Evolutionary conservation across 1,284 basidiomycete genomes (phyloP), one percentile per base, ranked within the genome.

Genomic region (Marasmius tenuissimus): DNA sequence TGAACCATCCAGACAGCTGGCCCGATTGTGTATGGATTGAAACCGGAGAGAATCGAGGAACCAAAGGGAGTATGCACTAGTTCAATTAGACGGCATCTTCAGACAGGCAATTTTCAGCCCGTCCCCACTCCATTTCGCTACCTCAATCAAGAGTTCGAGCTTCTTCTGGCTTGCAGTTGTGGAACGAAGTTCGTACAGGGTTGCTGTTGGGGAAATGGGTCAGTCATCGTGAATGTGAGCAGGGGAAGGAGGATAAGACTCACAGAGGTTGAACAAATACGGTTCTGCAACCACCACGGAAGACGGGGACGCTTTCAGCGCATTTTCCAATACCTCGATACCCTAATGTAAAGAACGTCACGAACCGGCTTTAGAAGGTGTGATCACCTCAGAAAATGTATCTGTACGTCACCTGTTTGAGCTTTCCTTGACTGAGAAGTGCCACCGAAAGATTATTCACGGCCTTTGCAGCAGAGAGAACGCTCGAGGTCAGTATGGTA

Each of bases 51-150:
- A 27, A 27, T 27, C 27, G 2, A 27, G 4, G 4, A 27, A 27
- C 4, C 27, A 27, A 27, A 47, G 45, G 6, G 45, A 18, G 8
- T 47, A 8, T 47, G 16, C 14, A 16, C 45, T n/a, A 18, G 9
- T 27, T 59, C 51, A 65, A 37, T 65, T 65, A 14, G 85, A 78
- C 34, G 91, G 87, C 82, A 93, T 85, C 75, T 93, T 93, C 67
- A 93, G 74, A 72, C 89, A 91, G n/a, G 85, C 82, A n/a, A 86
- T 85, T 66, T 82, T 85, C 65, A 93, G 72, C 1, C 91, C 91
- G 71, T 93, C 91, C 2, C 91, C 92, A 61, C 88, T 88, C 90
- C 89, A 93, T 70, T 88, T 88, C 10, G 91, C 87, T 0, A 91
- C 89, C 63, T 92, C 86, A 27, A 91, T 68, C 42, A 93, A 76